phyloP scores from a whole-genome alignment of 108 stramenopile genomes.

The Thalassiosira profunda region DNA sequence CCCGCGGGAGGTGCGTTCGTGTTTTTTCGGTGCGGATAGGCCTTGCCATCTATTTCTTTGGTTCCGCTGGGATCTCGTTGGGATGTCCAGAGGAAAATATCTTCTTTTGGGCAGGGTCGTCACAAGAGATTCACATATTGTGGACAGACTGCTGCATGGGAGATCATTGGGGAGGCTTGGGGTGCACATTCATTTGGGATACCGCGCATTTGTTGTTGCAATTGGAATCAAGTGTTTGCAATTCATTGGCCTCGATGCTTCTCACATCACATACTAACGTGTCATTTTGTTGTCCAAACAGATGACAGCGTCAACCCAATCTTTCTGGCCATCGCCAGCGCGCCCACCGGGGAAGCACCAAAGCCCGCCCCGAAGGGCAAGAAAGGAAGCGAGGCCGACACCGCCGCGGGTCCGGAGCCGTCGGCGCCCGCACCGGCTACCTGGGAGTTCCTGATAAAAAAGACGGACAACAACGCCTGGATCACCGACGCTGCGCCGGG shows the following conservation, averaged over 20 bases:
- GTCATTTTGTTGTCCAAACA: slow-evolving; percentile 18
- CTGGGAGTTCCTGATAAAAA: slow-evolving; percentile 93
- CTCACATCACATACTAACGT: too few relatives aligned
- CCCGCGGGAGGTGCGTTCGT: slow-evolving; percentile 24
- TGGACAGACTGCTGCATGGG: too few relatives aligned
- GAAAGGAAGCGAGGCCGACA: slow-evolving; percentile 39
- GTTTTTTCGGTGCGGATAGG: neutral
- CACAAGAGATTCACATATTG: too few relatives aligned
- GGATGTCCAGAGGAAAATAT: too few relatives aligned
- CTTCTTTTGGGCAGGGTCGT: too few relatives aligned
- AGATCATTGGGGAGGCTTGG: too few relatives aligned
- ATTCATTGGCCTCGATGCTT: too few relatives aligned
- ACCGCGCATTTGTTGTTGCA: too few relatives aligned
- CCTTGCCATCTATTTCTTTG: too few relatives aligned
- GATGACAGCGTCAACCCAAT: slow-evolving; percentile 71
- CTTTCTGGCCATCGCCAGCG: slow-evolving; percentile 86
- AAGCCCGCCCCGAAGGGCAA: slow-evolving; percentile 25
- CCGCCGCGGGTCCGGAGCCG: slow-evolving; percentile 38
- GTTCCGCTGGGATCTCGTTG: too few relatives aligned
- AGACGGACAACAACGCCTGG: slow-evolving; percentile 85
- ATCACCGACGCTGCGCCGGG: slow-evolving; percentile 51
- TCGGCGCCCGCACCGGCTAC: slow-evolving; percentile 26
- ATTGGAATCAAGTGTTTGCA: too few relatives aligned
- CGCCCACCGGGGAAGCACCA: slow-evolving; percentile 49
- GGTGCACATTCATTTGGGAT: too few relatives aligned